Conservation (phyloP, 2,329 filamentous ascomycete genomes). For the Colletotrichum costaricense region DNA sequence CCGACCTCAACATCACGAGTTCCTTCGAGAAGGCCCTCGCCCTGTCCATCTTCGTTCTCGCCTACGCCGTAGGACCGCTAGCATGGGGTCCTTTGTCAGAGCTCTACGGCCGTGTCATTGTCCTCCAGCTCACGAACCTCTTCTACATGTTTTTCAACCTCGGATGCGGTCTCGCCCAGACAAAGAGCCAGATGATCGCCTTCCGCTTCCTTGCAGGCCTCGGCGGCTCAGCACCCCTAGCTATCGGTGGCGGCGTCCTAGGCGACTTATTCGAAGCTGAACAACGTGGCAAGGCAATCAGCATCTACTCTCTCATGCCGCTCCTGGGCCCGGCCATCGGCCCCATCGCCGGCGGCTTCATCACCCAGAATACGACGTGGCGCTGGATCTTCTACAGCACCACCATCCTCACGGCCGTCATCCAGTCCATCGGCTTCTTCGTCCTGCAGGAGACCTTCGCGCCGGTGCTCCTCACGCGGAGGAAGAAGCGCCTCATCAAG, state of each 20-base stretch:
- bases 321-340: constrained; percentile 74
- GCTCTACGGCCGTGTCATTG: constrained; percentile 54
- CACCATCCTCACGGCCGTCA: constrained; percentile 68
- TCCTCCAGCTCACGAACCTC: constrained; percentile 54
- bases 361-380: constrained; percentile 73
- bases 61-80: constrained; percentile 53
- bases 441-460: constrained; percentile 75
- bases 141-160: constrained; percentile 71
- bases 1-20: constrained; percentile 63
- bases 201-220: constrained; percentile 59
- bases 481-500: constrained; percentile 66
- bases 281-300: constrained; percentile 53
- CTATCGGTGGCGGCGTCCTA: constrained; percentile 54
- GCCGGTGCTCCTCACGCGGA: constrained; percentile 68
- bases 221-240: constrained; percentile 52
- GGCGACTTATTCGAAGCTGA: constrained; percentile 56
- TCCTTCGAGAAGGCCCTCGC: constrained; percentile 54
- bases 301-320: constrained; percentile 51
- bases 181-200: constrained; percentile 54
- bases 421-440: constrained; percentile 69
- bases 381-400: constrained; percentile 80
- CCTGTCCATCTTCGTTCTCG: constrained; percentile 66
- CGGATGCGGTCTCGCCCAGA: constrained; percentile 65
- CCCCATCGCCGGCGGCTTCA: constrained; percentile 74
- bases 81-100: constrained; percentile 63